These are phyloP conservation scores for Blumeriella jaapii DNA, from an alignment of 2,329 filamentous ascomycete species.

Conservation along the genomic window DNA sequence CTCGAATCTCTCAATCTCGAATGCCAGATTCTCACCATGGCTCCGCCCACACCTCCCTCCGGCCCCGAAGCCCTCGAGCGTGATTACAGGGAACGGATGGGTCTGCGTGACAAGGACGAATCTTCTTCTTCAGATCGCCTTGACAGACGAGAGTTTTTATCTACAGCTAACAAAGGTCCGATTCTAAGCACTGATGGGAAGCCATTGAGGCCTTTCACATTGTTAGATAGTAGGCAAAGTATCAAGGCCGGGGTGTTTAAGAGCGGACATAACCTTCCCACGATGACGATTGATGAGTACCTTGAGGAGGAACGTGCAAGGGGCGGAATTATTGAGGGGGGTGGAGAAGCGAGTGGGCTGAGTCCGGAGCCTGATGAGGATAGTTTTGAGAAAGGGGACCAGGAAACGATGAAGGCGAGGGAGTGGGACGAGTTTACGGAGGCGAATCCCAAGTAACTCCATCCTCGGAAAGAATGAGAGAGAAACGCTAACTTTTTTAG, in stretches of 20 bases:
- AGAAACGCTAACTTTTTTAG: conserved; percentile 17
- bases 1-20: conserved; percentile 85
- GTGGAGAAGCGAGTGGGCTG: conserved; percentile 61
- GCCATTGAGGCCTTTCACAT: conserved; percentile 81
- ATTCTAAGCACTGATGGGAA: conserved; percentile 70
- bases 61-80: conserved; percentile 33
- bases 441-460: conserved; percentile 58
- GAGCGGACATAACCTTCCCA: conserved; percentile 84
- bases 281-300: conserved; percentile 97
- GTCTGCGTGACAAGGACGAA: conserved; percentile 31
- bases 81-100: conserved; percentile 35
- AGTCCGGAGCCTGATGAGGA: conserved; percentile 76
- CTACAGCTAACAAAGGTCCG: conserved; percentile 47
- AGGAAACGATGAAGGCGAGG: conserved; percentile 84
- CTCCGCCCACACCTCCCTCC: conserved; percentile 43
- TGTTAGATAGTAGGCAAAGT: conserved; percentile 66
- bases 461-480: not conserved
- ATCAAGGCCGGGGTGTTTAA: conserved; percentile 74
- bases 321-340: conserved; percentile 85
- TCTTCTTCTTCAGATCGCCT: conserved; percentile 56
- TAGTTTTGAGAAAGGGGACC: conserved; percentile 74
- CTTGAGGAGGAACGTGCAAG: conserved; percentile 77
- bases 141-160: conserved; percentile 48
- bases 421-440: conserved; percentile 94
- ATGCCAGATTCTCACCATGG: conserved; percentile 66